Evolutionary conservation across 768 basidiomycete species (phyloP), one percentile per base, ranked within the genome.

Genomic region (Suillus sp.): DNA sequence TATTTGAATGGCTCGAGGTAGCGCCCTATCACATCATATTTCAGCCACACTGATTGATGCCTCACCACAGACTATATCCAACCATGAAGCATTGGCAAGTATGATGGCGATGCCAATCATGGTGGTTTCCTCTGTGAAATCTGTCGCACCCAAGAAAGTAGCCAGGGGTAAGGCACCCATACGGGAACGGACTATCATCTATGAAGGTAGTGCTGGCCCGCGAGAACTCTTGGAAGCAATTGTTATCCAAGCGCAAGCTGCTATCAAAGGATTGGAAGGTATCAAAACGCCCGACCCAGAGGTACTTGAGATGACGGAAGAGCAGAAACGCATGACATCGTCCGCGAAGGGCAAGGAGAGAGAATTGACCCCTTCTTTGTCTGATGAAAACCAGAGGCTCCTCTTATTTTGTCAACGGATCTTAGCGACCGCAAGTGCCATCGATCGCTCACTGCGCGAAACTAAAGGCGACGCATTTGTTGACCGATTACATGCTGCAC

Each of bases 61-160:
- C 30, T 43, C 47, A 27, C 60, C 43, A 20, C 61, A 97, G 95
- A 94, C 92, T 0, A 91, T 98, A 53, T 96, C 95, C 7, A 89
- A 89, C 67, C 95, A 97, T 66, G 96, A 96, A 80, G 91, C 93
- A 6, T 77, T 97, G 45, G 93, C 93, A 18, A 93, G 91, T 65
- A 95, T 96, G 91, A 93, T 96, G 87, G 94, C 93, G 1, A 96
- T 96, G 93, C 94, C 95, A 7, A 93, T 93, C 71, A 95, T 95
- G 94, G 87, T 88, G n/a, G 84, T 87, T 22, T 80, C 83, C 5
- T 89, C 89, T 22, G 83, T 87, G 59, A 90, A 90, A 71, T 78
- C 82, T 7, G 78, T 87, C n/a, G 79, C 80, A 4, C 78, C 85
- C n/a, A 88, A 84, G 79, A 85, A 81, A 68, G 70, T 78, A 25